Percentiles rank a stretch among this genome's conserved stretches.
Conservation (phyloP, 345 rosid genomes). For the Linum tenue region DNA sequence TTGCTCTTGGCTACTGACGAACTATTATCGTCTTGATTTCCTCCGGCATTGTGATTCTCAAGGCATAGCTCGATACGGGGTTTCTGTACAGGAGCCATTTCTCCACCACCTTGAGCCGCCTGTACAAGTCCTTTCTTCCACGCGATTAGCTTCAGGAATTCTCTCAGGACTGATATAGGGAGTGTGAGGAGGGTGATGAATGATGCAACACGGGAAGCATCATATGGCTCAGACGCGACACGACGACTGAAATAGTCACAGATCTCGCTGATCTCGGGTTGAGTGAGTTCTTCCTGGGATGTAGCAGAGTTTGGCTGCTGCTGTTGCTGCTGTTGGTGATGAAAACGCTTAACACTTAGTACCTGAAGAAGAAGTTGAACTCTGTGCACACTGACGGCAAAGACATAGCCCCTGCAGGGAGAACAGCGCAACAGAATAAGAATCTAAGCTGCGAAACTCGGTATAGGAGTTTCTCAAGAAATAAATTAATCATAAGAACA, state of each 20-base stretch:
- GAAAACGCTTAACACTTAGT: conserved; percentile 88
- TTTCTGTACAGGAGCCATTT: conserved; percentile 76
- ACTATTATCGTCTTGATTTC: conserved; percentile 28
- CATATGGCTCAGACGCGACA: conserved; percentile 96
- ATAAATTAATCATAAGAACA: not conserved
- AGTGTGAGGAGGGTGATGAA: conserved; percentile 96
- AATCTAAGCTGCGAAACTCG: not conserved
- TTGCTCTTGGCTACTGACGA: conserved; percentile 67
- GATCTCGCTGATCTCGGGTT: conserved; percentile 78
- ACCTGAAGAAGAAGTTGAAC: conserved; percentile 99
- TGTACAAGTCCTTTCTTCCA: conserved; percentile 91
- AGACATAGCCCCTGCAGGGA: conserved; percentile 79
- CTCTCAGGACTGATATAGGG: conserved; percentile 85
- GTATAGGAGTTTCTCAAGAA: not conserved
- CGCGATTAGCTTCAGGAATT: conserved; percentile 86
- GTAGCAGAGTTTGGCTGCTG: conserved; percentile 56
- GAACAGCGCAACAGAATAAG: conserved; percentile 11
- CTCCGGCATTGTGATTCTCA: conserved; percentile 72
- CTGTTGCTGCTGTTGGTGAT: conserved; percentile 81
- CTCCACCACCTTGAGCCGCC: conserved; percentile 70
- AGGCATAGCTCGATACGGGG: conserved; percentile 89
- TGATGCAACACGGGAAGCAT: conserved; percentile 96
- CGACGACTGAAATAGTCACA: conserved; percentile 98
- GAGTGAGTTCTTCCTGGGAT: conserved; percentile 85
- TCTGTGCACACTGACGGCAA: conserved; percentile 94